These are phyloP conservation scores for Monosporascus ibericus DNA, from an alignment of 2,329 filamentous ascomycete species.

Conservation along the genomic window DNA sequence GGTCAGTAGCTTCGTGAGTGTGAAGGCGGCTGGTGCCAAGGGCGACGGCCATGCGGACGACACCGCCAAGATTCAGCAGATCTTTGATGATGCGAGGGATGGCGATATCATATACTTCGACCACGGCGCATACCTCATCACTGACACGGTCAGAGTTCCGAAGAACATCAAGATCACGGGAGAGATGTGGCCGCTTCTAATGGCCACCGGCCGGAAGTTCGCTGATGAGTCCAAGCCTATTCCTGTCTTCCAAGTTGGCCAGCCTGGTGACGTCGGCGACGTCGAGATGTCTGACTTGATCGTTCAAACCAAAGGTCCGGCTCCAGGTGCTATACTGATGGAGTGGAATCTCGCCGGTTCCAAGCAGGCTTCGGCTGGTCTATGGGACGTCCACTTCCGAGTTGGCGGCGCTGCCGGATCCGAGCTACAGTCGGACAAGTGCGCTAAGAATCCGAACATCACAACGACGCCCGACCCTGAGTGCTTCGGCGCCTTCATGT, in stretches of 20 bases:
- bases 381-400: slow-evolving; percentile 97
- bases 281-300: slow-evolving; percentile 88
- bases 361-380: slow-evolving; percentile 62
- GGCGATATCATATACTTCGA: slow-evolving; percentile 70
- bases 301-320: slow-evolving; percentile 75
- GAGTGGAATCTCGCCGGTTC: slow-evolving; percentile 79
- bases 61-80: slow-evolving; percentile 73
- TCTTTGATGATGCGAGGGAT: slow-evolving; percentile 61
- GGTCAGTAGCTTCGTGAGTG: slow-evolving; percentile 69
- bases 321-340: slow-evolving; percentile 83
- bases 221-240: slow-evolving; percentile 67
- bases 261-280: slow-evolving; percentile 66
- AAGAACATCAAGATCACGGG: slow-evolving; percentile 83
- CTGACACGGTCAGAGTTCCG: slow-evolving; percentile 64
- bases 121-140: slow-evolving; percentile 66
- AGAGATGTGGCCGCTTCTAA: slow-evolving; percentile 85
- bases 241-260: slow-evolving; percentile 80
- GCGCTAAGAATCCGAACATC: slow-evolving; percentile 66
- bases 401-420: slow-evolving; percentile 84
- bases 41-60: slow-evolving; percentile 87
- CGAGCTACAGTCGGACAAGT: slow-evolving; percentile 71
- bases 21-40: slow-evolving; percentile 75
- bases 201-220: slow-evolving; percentile 73
- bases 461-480: slow-evolving; percentile 55
- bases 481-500: slow-evolving; percentile 69